Evolutionary conservation across 2,329 filamentous ascomycete genomes (phyloP).

Genomic region (Amauroascus niger): DNA sequence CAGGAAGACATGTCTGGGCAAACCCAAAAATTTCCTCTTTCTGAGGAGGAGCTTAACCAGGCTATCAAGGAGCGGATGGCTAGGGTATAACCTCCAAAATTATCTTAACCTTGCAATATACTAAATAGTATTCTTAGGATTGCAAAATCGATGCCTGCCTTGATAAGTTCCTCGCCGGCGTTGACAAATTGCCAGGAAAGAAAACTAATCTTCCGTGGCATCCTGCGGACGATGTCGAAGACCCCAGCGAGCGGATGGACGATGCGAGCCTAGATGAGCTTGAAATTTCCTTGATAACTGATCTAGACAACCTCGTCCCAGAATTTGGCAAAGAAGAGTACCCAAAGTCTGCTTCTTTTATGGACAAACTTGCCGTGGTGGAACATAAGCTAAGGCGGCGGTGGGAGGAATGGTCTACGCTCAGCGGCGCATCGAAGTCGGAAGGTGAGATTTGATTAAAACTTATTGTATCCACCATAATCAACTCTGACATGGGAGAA

Average conservation of each 20-base stretch:
- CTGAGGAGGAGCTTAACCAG: not conserved
- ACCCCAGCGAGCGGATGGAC: not conserved
- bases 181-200: not conserved
- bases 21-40: not conserved
- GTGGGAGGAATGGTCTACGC: not conserved
- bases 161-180: constrained; percentile 1
- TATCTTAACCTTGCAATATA: not conserved
- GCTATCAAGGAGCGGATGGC: not conserved
- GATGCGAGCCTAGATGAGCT: not conserved
- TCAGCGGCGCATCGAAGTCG: not conserved
- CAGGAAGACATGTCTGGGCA: not conserved
- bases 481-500: not conserved
- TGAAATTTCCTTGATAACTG: not conserved
- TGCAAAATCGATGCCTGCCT: constrained; percentile 14
- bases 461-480: not conserved
- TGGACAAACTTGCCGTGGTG: not conserved
- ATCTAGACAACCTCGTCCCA: constrained; percentile 10
- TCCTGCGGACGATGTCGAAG: not conserved
- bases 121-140: constrained; percentile 5
- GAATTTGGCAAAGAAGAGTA: constrained; percentile 1
- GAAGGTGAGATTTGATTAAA: not conserved
- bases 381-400: not conserved
- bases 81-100: not conserved
- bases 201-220: not conserved
- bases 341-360: not conserved